Conservation (phyloP, 1,284 basidiomycete species). For the Ceratobasidium sp. region DNA sequence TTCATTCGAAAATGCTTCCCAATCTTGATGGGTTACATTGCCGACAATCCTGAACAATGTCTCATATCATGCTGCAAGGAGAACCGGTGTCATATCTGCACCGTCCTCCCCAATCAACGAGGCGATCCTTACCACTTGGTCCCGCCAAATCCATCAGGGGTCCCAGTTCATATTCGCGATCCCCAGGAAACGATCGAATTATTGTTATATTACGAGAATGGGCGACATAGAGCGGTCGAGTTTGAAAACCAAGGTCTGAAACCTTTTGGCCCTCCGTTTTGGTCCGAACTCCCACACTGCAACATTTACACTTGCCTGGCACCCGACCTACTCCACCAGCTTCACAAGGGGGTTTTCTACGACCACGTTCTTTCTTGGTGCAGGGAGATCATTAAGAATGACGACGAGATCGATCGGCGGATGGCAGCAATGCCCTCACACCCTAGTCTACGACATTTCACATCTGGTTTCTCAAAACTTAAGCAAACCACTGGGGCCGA, state of each 20-base stretch:
- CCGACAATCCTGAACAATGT: conserved; percentile 63
- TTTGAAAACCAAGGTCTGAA: conserved; percentile 13
- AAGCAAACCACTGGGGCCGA: conserved; percentile 44
- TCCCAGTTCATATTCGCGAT: neutral
- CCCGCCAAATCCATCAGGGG: neutral
- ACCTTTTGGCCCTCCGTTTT: conserved; percentile 49
- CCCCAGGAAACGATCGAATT: neutral
- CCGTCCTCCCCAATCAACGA: neutral
- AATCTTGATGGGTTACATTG: conserved; percentile 62
- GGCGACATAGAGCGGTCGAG: neutral
- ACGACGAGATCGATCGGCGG: conserved; percentile 25
- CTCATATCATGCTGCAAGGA: conserved; percentile 52
- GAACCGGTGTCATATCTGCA: conserved; percentile 29
- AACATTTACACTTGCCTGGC: conserved; percentile 52
- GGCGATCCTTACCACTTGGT: neutral
- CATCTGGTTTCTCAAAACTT: conserved; percentile 23
- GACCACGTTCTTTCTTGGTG: conserved; percentile 52
- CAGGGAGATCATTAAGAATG: neutral
- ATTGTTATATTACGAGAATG: neutral
- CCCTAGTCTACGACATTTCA: conserved; percentile 18
- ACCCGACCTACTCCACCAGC: conserved; percentile 55
- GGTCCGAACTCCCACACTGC: conserved; percentile 51
- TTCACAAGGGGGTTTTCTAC: conserved; percentile 56
- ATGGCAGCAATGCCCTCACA: conserved; percentile 20
- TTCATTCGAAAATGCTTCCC: conserved; percentile 54